Evolutionary conservation across 2,329 filamentous ascomycete species (phyloP), one percentile per base, ranked within the genome.

Genomic region (Sporothrix inflata): DNA sequence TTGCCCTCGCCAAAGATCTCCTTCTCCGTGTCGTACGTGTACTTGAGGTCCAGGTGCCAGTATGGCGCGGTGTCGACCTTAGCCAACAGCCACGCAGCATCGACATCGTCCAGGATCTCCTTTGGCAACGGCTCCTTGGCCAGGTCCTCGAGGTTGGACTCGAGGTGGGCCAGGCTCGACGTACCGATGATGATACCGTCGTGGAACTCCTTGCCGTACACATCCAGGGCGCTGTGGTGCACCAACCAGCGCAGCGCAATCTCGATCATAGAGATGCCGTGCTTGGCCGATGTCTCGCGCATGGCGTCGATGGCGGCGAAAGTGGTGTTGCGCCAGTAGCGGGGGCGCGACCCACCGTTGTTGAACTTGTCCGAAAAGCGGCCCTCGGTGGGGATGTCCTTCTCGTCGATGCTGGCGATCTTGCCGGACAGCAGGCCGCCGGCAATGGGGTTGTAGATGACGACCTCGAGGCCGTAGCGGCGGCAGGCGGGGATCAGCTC

Each of bases 101-200:
- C 93, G 73, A 97, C 82, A 21, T 88, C 90, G 78, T 90, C 81
- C 11, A 97, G 86, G 19, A 97, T 90, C 34, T 94, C 92, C 14
- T 92, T 88, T 0, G 93, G 93, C 74, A 97, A 82, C 0, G 92
- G 92, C 0, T 92, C 91, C 86, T 89, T 89, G 79, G 90, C 87
- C 40, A 91, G 78, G 74, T 85, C 82, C 72, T 85, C 81, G 70
- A 91, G 81, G 79, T 90, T 90, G 75, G 84, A 81, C 76, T 86
- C 83, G 45, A 91, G 82, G 80, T 91, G 88, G 69, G 83, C 82
- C 65, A 86, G 80, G 76, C 84, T 88, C 71, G 87, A 89, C 68
- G 88, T 84, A 47, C 89, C 89, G 67, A 90, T 85, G 69, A 91
- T 83, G 75, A 91, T 83, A 45, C 86, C 88, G 79, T 90, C 89